Conservation (phyloP, 2,329 filamentous ascomycete genomes). For the Monilinia fructicola region DNA sequence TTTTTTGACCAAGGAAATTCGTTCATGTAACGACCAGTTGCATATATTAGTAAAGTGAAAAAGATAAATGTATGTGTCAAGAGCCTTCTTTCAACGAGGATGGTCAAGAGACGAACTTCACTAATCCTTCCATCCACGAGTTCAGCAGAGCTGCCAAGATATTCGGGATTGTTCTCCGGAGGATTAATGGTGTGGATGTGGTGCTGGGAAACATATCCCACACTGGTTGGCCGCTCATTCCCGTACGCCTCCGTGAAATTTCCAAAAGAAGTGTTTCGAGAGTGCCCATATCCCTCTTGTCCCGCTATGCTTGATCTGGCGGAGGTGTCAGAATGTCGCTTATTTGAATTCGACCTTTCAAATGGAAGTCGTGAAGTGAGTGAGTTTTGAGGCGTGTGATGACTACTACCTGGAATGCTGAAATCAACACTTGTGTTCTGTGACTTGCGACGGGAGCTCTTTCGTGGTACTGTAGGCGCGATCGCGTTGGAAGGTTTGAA, state of each 20-base stretch:
- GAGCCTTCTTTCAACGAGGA: conserved; percentile 13
- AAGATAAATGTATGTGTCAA: conserved; percentile 16
- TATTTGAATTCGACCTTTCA: conserved; percentile 55
- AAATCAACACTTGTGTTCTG: conserved; percentile 34
- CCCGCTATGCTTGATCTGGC: conserved; percentile 52
- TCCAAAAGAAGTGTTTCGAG: conserved; percentile 32
- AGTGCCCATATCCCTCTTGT: conserved; percentile 48
- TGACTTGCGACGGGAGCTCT: conserved; percentile 63
- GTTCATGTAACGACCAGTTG: conserved; percentile 18
- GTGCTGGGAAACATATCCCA: conserved; percentile 58
- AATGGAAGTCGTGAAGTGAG: conserved; percentile 51
- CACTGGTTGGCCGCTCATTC: conserved; percentile 53
- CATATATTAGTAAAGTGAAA: conserved; percentile 18
- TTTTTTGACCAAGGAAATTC: conserved; percentile 26
- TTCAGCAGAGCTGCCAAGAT: conserved; percentile 57
- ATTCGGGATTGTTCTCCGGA: conserved; percentile 45
- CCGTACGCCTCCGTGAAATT: conserved; percentile 40
- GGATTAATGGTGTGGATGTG: conserved; percentile 57
- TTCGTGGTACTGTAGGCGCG: conserved; percentile 59
- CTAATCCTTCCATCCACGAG: conserved; percentile 48
- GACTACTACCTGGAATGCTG: conserved; percentile 20
- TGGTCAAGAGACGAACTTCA: conserved; percentile 31
- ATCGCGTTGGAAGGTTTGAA: conserved; percentile 26
- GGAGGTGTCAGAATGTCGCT: conserved; percentile 52
- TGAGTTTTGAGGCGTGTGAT: conserved; percentile 30